Percentiles rank a stretch among this genome's conserved stretches.
phyloP scores from a whole-genome alignment of 371 early-diverging fungal species.

The Saksenaea vasiformis region DNA sequence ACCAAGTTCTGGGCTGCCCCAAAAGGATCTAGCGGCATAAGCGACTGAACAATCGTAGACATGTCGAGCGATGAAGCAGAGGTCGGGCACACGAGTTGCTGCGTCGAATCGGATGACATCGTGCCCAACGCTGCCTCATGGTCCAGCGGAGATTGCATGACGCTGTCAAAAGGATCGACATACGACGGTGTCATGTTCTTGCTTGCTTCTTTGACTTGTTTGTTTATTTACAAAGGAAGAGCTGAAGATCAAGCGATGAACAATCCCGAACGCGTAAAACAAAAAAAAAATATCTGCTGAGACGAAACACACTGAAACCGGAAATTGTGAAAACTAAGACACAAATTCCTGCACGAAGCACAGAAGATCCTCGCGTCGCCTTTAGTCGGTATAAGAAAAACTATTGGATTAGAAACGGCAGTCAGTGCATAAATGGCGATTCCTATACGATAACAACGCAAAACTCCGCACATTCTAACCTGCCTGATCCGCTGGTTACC shows the following conservation, averaged over 20 bases:
- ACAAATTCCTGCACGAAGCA: background rate
- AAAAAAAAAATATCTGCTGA: background rate
- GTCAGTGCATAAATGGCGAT: no score
- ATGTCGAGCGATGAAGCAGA: background rate
- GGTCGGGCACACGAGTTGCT: background rate
- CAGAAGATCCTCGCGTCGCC: no score
- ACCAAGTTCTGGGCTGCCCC: background rate
- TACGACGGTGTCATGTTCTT: slow-evolving; percentile 3
- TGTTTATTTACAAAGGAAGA: slow-evolving; percentile 2
- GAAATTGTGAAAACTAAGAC: background rate
- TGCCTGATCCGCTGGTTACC: no score
- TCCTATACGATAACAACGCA: no score
- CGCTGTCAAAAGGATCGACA: slow-evolving; percentile 7
- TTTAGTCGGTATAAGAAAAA: no score
- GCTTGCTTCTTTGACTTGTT: background rate
- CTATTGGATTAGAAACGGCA: no score
- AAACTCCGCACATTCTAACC: no score
- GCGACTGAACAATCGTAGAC: slow-evolving; percentile 2
- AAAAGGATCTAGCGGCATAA: background rate
- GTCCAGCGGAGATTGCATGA: slow-evolving; percentile 1
- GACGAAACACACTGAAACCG: background rate
- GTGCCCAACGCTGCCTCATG: background rate
- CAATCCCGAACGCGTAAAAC: background rate
- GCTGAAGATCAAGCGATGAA: background rate
- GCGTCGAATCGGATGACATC: background rate